Evolutionary conservation across 768 basidiomycete genomes (phyloP).

Genomic region (Trichaptum fuscoviolaceum): DNA sequence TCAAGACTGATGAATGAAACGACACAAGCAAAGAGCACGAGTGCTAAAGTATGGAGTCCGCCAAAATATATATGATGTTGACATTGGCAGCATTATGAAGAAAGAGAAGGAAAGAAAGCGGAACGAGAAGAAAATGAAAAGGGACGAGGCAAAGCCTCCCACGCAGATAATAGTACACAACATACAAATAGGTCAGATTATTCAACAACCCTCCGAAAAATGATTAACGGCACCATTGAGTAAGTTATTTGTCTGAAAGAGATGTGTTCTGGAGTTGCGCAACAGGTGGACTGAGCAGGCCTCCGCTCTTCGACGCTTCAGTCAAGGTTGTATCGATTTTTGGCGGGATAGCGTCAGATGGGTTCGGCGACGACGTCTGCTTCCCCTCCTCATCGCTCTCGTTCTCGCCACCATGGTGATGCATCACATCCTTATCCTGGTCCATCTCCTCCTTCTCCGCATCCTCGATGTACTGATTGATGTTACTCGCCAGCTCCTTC

Average conservation of each 20-base stretch:
- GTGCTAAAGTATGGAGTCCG: no score
- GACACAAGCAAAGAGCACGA: no score
- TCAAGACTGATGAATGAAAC: no score
- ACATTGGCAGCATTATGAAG: no score
- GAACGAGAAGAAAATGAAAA: background rate
- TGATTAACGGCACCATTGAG: background rate
- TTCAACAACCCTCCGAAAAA: background rate
- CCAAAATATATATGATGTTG: no score
- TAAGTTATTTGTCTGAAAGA: background rate
- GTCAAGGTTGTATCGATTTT: background rate
- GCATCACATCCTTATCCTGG: slow-evolving; percentile 40
- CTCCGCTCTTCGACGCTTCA: background rate
- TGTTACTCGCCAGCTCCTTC: slow-evolving; percentile 48
- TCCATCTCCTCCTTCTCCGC: slow-evolving; percentile 49
- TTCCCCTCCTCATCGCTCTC: background rate
- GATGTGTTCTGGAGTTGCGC: background rate
- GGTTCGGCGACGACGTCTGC: background rate
- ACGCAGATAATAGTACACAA: background rate
- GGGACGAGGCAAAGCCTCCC: background rate
- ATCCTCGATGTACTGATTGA: slow-evolving; percentile 73
- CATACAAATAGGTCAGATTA: background rate
- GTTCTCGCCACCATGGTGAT: slow-evolving; percentile 31
- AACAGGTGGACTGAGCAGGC: background rate
- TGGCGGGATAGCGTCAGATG: background rate
- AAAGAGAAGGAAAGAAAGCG: no score